Evolutionary conservation across 345 rosid genomes (phyloP), one percentile per base, ranked within the genome.

Genomic region (Erodium maritimum): DNA sequence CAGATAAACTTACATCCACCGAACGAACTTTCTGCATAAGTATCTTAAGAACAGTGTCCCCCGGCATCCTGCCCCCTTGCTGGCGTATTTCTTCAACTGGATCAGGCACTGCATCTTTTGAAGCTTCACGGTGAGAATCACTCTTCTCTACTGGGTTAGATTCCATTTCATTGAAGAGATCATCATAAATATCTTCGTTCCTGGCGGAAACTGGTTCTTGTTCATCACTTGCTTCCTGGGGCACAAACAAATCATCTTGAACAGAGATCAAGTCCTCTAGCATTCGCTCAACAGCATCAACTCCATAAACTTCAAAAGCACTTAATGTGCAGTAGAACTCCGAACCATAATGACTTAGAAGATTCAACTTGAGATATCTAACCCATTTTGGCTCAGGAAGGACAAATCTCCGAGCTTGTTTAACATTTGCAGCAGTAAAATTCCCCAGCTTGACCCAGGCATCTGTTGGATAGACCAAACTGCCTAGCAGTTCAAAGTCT

Each of bases 261-360:
- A 66, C 79, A 23, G 84, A 76, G 54, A 94, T 82, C 81, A 90
- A 74, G 81, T 94, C 99, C 69, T 85, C 97, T 59, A 94, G 75
- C 97, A 90, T 85, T 69, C 84, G 51, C 71, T 94, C 99, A 61
- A 90, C 91, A 16, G 97, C 96, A 76, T 94, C 97, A 48, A 94
- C 97, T 63, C 99, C 97, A 52, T 78, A 90, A 20, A 82, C 95
- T 78, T 90, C 93, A 29, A 90, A 53, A 52, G 82, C 64, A 61
- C 97, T 94, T 55, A 90, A 70, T 0, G 99, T 94, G 67, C 99
- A 94, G 63, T 94, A 94, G 74, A 94, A 90, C 73, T 94, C 99
- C 33, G 86, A 76, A 5, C 99, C 97, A 62, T 83, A 71, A 67
- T 94, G 97, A 67, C 80, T 82, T 18, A 80, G 59, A 62, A 94